A percentile compares a stretch with the other conserved stretches of the same genome.
These are phyloP conservation scores for Trypanosomatidae sp. DNA, from an alignment of 208 protist genomes.

Conservation along the genomic window DNA sequence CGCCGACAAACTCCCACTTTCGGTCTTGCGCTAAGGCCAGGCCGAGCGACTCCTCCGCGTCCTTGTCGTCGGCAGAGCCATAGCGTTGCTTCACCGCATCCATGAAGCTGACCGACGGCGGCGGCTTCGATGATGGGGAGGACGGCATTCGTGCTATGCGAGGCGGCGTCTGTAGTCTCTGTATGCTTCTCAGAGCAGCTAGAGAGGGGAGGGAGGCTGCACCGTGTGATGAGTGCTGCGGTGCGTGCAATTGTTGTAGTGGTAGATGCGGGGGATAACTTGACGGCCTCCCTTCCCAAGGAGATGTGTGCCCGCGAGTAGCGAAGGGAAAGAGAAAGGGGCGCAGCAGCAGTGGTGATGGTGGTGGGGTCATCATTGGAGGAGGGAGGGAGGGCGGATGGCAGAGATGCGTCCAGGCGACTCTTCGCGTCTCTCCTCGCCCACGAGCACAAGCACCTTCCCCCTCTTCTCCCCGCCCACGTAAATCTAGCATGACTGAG, in stretches of 20 bases:
- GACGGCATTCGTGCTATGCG: constrained; percentile 9
- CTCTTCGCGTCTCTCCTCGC: background rate
- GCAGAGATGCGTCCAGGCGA: background rate
- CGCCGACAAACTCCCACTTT: constrained; percentile 86
- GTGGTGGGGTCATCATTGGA: background rate
- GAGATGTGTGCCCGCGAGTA: background rate
- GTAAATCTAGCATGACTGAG: no score
- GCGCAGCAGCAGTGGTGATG: background rate
- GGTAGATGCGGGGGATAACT: background rate
- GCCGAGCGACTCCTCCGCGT: constrained; percentile 26
- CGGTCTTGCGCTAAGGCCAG: constrained; percentile 31
- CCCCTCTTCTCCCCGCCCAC: no score
- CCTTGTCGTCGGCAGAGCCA: constrained; percentile 61
- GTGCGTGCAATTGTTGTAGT: background rate
- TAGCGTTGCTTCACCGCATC: constrained; percentile 79
- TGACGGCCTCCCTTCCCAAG: background rate
- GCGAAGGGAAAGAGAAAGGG: background rate
- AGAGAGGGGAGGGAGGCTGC: background rate
- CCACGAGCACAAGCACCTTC: background rate
- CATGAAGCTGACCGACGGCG: constrained; percentile 56
- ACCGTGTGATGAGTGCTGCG: background rate
- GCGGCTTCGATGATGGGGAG: background rate
- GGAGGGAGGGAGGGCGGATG: background rate
- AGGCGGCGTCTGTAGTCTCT: constrained; percentile 39
- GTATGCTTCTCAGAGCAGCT: constrained; percentile 10